A percentile compares a stretch with the other conserved stretches of the same genome.
These are phyloP conservation scores for Metschnikowia lachancei DNA, from an alignment of 805 yeast genomes.

Conservation along the genomic window DNA sequence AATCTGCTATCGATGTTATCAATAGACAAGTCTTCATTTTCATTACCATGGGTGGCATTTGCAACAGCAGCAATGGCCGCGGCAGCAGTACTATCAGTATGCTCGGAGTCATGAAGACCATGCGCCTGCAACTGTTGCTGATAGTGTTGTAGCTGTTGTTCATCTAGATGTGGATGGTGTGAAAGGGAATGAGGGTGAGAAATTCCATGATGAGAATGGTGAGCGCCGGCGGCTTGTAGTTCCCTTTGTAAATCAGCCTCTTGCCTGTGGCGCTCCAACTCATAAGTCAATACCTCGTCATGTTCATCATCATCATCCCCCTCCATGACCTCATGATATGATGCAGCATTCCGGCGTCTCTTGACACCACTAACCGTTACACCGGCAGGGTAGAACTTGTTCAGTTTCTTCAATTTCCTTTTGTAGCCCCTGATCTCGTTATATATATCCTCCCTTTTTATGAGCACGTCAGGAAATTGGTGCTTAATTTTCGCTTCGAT, in stretches of 20 bases:
- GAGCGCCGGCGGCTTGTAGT: constrained; percentile 22
- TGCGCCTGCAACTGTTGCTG: constrained; percentile 30
- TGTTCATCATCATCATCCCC: constrained; percentile 24
- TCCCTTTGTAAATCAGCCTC: constrained; percentile 25
- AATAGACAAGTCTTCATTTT: constrained; percentile 36
- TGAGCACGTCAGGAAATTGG: constrained; percentile 51
- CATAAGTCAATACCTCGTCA: constrained; percentile 24
- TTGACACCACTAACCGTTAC: constrained; percentile 14
- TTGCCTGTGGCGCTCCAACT: constrained; percentile 21
- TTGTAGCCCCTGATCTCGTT: constrained; percentile 57
- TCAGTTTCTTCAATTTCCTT: constrained; percentile 46
- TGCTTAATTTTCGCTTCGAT: constrained; percentile 52
- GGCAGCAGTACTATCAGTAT: constrained; percentile 27
- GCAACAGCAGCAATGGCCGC: constrained; percentile 45
- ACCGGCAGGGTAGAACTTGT: constrained; percentile 23
- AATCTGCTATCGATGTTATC: constrained; percentile 45
- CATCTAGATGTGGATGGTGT: constrained; percentile 26
- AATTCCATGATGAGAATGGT: constrained; percentile 13
- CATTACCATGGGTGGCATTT: constrained; percentile 30
- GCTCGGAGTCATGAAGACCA: constrained; percentile 23
- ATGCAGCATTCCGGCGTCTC: constrained; percentile 19
- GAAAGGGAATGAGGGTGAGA: constrained; percentile 19
- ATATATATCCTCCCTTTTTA: constrained; percentile 57
- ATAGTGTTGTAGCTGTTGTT: constrained; percentile 27
- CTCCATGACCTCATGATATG: constrained; percentile 20